phyloP scores from a whole-genome alignment of 306 rosid species.

The Castanea crenata region DNA sequence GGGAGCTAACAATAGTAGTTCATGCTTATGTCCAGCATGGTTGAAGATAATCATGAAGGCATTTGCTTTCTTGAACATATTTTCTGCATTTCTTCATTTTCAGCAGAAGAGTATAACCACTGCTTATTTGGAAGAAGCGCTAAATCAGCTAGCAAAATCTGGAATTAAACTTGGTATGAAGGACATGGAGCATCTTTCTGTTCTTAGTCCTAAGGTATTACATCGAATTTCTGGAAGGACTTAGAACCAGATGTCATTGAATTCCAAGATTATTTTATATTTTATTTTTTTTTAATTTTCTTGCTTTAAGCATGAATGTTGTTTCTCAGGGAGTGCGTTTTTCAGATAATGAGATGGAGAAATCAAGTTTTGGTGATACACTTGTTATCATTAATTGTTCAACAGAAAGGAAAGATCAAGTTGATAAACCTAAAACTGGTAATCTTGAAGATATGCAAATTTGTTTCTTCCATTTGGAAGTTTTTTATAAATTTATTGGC shows the following conservation, averaged over 20 bases:
- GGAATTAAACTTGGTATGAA: slow-evolving; percentile 46
- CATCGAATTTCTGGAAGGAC: slow-evolving; percentile 6
- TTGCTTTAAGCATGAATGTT: background rate
- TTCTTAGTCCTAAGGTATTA: slow-evolving; percentile 73
- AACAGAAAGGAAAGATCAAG: slow-evolving; percentile 25
- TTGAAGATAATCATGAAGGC: slow-evolving; percentile 71
- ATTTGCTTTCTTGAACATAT: slow-evolving; percentile 66
- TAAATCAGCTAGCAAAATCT: slow-evolving; percentile 47
- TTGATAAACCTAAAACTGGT: slow-evolving; percentile 44
- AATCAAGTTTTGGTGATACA: slow-evolving; percentile 40
- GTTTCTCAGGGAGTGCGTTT: slow-evolving; percentile 55
- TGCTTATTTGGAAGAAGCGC: slow-evolving; percentile 48
- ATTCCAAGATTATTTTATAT: background rate
- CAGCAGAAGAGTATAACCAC: slow-evolving; percentile 36
- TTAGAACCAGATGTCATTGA: background rate
- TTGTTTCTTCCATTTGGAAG: slow-evolving; percentile 10
- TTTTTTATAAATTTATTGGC: slow-evolving; percentile 8
- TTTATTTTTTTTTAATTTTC: background rate
- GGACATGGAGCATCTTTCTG: slow-evolving; percentile 63
- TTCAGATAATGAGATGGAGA: slow-evolving; percentile 34
- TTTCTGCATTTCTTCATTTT: slow-evolving; percentile 54
- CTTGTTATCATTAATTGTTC: slow-evolving; percentile 38
- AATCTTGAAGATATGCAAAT: slow-evolving; percentile 11
- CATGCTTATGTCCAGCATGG: slow-evolving; percentile 82
- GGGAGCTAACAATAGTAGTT: slow-evolving; percentile 17